phyloP scores from a whole-genome alignment of 257 asterid species.

The Knoxia roxburghii region DNA sequence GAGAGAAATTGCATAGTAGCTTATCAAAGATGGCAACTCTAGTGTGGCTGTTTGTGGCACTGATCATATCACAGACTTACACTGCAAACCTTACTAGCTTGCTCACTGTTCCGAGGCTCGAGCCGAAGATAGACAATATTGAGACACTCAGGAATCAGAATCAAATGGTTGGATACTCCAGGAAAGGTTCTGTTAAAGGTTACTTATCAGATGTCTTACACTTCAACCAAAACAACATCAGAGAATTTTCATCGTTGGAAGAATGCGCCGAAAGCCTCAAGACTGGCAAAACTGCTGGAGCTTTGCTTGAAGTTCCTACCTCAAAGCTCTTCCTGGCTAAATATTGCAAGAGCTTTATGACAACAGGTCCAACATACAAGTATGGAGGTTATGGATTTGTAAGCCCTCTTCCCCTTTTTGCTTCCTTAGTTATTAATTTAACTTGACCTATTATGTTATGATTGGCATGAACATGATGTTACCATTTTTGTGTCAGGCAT shows the following conservation, averaged over 20 bases:
- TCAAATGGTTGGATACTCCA: conserved; percentile 24
- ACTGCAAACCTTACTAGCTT: conserved; percentile 39
- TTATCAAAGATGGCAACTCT: conserved; percentile 35
- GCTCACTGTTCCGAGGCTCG: conserved; percentile 29
- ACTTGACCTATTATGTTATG: not conserved
- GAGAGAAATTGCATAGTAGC: conserved; percentile 29
- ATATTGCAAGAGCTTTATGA: conserved; percentile 34
- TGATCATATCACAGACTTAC: conserved; percentile 39
- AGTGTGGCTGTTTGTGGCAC: conserved; percentile 36
- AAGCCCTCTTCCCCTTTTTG: not conserved
- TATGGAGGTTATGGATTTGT: conserved; percentile 45
- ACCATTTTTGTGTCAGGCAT: conserved; percentile 22
- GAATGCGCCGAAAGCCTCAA: conserved; percentile 21
- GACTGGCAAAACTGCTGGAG: conserved; percentile 28
- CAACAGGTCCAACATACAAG: conserved; percentile 34
- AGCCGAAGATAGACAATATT: conserved; percentile 25
- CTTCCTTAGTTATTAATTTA: not conserved
- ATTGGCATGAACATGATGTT: not conserved
- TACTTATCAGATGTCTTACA: conserved; percentile 19
- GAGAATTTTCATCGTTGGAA: conserved; percentile 6
- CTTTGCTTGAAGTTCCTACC: conserved; percentile 34
- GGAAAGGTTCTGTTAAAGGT: conserved; percentile 19
- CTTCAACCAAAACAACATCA: conserved; percentile 12
- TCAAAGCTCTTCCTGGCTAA: conserved; percentile 34
- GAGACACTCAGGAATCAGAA: conserved; percentile 27